Conservation (phyloP, 129 eudicot genomes). For the Chrysanthemum seticuspe region DNA sequence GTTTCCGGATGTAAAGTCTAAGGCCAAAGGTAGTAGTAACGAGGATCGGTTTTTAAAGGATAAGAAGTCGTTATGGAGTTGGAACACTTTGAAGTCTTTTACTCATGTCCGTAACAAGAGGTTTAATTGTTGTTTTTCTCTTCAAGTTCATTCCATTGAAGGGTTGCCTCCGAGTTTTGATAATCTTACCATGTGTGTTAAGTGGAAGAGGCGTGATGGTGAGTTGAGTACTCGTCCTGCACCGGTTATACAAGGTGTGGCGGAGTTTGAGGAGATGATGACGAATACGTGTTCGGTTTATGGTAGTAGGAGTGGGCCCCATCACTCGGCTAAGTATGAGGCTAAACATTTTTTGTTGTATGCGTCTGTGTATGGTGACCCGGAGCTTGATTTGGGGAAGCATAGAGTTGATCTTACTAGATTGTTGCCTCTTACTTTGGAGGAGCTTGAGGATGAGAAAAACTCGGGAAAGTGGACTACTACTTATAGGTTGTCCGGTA, state of each 20-base stretch:
- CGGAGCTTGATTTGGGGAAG: constrained; percentile 85
- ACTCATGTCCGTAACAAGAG: constrained; percentile 59
- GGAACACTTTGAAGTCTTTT: constrained; percentile 79
- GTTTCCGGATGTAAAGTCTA: constrained; percentile 36
- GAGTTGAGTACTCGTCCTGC: constrained; percentile 59
- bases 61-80: constrained; percentile 84
- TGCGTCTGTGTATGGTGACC: constrained; percentile 52
- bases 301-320: constrained; percentile 81
- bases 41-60: constrained; percentile 50
- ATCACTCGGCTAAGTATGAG: constrained; percentile 84
- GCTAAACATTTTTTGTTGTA: constrained; percentile 77
- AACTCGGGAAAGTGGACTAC: constrained; percentile 93
- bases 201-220: constrained; percentile 85
- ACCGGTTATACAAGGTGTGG: constrained; percentile 57
- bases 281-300: constrained; percentile 58
- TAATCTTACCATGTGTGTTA: constrained; percentile 51
- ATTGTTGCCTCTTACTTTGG: constrained; percentile 83
- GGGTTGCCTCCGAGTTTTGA: constrained; percentile 60
- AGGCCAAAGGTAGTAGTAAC: constrained; percentile 30
- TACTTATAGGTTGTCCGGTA: constrained; percentile 67
- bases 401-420: constrained; percentile 87
- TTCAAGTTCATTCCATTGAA: constrained; percentile 73
- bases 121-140: constrained; percentile 78
- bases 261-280: constrained; percentile 67
- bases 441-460: constrained; percentile 85